phyloP scores from a whole-genome alignment of 768 basidiomycete species.

The Dioszegia hungarica region DNA sequence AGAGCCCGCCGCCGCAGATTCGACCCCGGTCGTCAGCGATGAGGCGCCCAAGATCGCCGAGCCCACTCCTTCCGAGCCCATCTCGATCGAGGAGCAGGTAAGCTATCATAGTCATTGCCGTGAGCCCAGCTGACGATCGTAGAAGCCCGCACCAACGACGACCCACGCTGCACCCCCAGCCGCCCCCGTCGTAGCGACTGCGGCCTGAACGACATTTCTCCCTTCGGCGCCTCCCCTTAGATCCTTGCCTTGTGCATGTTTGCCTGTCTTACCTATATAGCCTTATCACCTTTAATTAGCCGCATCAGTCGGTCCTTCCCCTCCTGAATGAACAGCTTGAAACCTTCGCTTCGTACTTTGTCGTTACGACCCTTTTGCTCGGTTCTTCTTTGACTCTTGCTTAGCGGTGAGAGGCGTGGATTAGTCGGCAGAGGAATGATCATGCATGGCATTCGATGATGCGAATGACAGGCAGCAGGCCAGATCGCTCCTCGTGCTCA shows the following conservation, averaged over 20 bases:
- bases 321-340: not conserved
- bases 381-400: not conserved
- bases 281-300: constrained; percentile 9
- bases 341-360: constrained; percentile 1
- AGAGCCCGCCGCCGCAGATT: constrained; percentile 46
- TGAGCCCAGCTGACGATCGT: constrained; percentile 24
- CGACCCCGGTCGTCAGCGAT: constrained; percentile 3
- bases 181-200: constrained; percentile 66
- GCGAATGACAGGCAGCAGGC: too few species aligned
- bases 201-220: constrained; percentile 65
- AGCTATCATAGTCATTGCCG: not conserved
- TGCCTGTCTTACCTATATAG: not conserved
- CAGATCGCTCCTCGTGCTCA: not conserved
- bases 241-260: too few species aligned
- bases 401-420: not conserved
- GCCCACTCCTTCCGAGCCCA: constrained; percentile 79
- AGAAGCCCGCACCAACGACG: constrained; percentile 12
- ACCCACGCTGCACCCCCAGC: constrained; percentile 31
- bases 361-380: not conserved
- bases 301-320: not conserved
- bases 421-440: too few species aligned
- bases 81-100: constrained; percentile 77
- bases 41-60: constrained; percentile 2
- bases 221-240: not conserved
- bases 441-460: constrained; percentile 7